Evolutionary conservation across 2,329 filamentous ascomycete species (phyloP), one percentile per base, ranked within the genome.

Genomic region (Phyllosticta citrichinensis): DNA sequence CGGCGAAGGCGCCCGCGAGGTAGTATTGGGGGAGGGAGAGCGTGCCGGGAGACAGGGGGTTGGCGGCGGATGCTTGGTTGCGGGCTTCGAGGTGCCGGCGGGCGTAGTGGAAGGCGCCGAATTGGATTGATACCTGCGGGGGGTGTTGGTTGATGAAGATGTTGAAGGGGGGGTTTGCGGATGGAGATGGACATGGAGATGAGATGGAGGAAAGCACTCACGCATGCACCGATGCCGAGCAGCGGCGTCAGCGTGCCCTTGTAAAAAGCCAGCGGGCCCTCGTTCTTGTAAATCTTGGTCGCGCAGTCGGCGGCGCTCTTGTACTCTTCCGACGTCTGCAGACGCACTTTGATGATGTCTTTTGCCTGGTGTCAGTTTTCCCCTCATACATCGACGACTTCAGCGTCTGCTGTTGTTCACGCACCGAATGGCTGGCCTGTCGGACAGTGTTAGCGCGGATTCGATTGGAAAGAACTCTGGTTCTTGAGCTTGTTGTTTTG

Each of bases 261-360:
- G 84, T 99, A 99, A 80, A 99, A 99, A 62, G 94, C 94, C 12
- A 89, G 77, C 2, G 91, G 81, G 1, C 94, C 94, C 75, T 99
- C 94, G 70, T 90, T 87, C 69, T 84, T 86, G 76, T 90, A 90
- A 77, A 99, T 97, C 65, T 87, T 84, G 57, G 82, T 82, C 8
- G 92, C 94, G 66, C 89, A 90, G 68, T 90, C 82, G 55, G 95
- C 76, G 58, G 94, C 94, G 65, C 84, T 87, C 58, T 83, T 81
- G 80, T 97, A 96, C 67, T 89, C 83, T 22, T 82, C 86, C 59
- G 88, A 88, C 17, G 94, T 99, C 76, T 99, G 94, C 56, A 99
- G 83, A 61, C 94, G 89, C 69, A 99, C 94, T 79, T 99, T 99
- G 79, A 99, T 87, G 65, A 97, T 97, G 80, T 97, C 93, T 84